phyloP scores from a whole-genome alignment of 805 yeast species.

The Candida takata region DNA sequence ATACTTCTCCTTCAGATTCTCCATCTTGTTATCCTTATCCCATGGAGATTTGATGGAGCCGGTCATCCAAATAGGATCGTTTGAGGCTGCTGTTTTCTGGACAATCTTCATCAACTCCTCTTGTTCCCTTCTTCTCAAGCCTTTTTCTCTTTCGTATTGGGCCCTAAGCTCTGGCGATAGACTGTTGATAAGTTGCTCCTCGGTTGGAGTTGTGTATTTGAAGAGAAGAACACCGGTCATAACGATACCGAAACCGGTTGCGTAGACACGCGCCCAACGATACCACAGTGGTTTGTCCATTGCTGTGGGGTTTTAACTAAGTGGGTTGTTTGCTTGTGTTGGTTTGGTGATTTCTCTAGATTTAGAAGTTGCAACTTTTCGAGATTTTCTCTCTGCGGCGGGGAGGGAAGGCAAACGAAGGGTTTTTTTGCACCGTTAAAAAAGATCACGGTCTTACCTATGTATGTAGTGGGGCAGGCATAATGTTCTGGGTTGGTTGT shows the following conservation, averaged over 20 bases:
- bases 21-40: constrained; percentile 33
- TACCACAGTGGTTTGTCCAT: constrained; percentile 41
- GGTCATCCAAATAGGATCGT: constrained; percentile 80
- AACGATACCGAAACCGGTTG: constrained; percentile 58
- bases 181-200: constrained; percentile 64
- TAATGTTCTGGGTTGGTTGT: too few relatives aligned
- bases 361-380: too few relatives aligned
- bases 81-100: constrained; percentile 51
- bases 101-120: constrained; percentile 63
- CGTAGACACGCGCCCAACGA: constrained; percentile 52
- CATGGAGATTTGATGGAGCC: constrained; percentile 66
- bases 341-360: too few relatives aligned
- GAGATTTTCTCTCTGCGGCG: too few relatives aligned
- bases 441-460: too few relatives aligned
- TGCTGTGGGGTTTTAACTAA: too few relatives aligned
- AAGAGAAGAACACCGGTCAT: constrained; percentile 66
- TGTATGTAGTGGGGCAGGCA: too few relatives aligned
- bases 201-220: constrained; percentile 78
- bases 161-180: constrained; percentile 80
- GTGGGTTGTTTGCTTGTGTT: too few relatives aligned
- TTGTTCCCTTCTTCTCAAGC: constrained; percentile 60
- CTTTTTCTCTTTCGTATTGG: constrained; percentile 61
- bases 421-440: too few relatives aligned
- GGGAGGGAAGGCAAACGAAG: too few relatives aligned
- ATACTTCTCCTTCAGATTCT: constrained; percentile 38